Evolutionary conservation across 2,329 filamentous ascomycete genomes (phyloP).

Genomic region (Beauveria caledonica): DNA sequence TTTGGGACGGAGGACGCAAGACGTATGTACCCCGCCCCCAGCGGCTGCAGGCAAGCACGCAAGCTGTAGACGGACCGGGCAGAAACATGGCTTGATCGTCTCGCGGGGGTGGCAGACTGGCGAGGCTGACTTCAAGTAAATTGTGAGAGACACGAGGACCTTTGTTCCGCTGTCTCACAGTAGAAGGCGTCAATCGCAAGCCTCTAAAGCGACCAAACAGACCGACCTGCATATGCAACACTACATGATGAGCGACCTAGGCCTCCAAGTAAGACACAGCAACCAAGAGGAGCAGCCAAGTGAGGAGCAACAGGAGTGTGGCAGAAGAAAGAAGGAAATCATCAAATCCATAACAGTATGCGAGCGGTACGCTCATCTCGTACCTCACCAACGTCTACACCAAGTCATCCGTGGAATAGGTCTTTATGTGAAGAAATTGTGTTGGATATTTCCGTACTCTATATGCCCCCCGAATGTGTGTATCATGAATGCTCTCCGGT

Average conservation of each 20-base stretch:
- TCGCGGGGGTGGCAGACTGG: background rate
- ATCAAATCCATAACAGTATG: background rate
- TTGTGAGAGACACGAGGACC: background rate
- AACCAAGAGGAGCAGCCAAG: background rate
- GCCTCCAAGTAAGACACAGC: background rate
- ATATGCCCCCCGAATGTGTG: slow-evolving; percentile 7
- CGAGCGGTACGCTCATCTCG: background rate
- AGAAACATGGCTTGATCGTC: slow-evolving; percentile 1
- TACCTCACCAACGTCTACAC: slow-evolving; percentile 8
- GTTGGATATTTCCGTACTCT: slow-evolving; percentile 10
- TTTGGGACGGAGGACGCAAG: background rate
- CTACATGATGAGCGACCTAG: background rate
- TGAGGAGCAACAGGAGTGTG: background rate
- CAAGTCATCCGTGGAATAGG: slow-evolving; percentile 10
- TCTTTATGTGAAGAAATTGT: slow-evolving; percentile 4
- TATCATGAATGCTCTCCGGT: slow-evolving; percentile 10
- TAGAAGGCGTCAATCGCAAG: background rate
- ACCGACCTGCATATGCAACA: background rate
- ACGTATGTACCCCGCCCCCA: background rate
- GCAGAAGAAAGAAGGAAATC: background rate
- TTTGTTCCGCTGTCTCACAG: background rate
- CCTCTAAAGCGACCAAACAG: background rate
- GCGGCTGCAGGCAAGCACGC: slow-evolving; percentile 6
- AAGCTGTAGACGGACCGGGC: background rate
- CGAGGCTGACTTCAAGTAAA: background rate